Evolutionary conservation across 2,329 filamentous ascomycete genomes (phyloP).

Genomic region (Dendryphion nanum): DNA sequence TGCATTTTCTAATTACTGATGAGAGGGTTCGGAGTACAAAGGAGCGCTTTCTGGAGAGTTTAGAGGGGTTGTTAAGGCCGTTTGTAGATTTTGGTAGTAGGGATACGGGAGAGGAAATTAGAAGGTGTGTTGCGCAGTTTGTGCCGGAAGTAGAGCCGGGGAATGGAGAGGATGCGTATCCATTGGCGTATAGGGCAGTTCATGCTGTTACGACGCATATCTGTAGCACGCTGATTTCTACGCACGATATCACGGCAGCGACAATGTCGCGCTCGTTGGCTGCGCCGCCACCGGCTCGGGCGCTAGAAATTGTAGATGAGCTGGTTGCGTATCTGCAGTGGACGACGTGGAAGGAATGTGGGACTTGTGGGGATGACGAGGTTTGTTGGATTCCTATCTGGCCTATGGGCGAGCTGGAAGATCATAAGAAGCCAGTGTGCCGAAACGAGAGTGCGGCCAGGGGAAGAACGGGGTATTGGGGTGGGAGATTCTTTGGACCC

Average conservation of each 20-base stretch:
- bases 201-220: constrained; percentile 27
- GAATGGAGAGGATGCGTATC: constrained; percentile 11
- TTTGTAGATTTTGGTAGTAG: constrained; percentile 41
- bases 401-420: constrained; percentile 56
- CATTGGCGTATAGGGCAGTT: constrained; percentile 31
- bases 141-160: constrained; percentile 17
- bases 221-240: constrained; percentile 33
- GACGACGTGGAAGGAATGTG: constrained; percentile 60
- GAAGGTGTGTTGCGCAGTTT: constrained; percentile 50
- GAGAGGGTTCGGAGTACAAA: constrained; percentile 15
- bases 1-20: constrained; percentile 40
- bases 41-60: constrained; percentile 22
- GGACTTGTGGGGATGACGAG: constrained; percentile 54
- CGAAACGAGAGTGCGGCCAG: constrained; percentile 8
- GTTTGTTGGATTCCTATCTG: constrained; percentile 64
- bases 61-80: constrained; percentile 31
- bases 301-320: constrained; percentile 31
- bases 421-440: constrained; percentile 54
- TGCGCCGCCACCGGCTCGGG: constrained; percentile 15
- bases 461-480: constrained; percentile 22
- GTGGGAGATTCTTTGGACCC: too few species aligned
- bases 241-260: constrained; percentile 13
- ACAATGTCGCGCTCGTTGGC: constrained; percentile 4
- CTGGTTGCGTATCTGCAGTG: constrained; percentile 56
- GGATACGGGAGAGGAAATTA: constrained; percentile 40